Evolutionary conservation across 768 basidiomycete species (phyloP), one percentile per base, ranked within the genome.

Genomic region (Chalciporus piperatus): DNA sequence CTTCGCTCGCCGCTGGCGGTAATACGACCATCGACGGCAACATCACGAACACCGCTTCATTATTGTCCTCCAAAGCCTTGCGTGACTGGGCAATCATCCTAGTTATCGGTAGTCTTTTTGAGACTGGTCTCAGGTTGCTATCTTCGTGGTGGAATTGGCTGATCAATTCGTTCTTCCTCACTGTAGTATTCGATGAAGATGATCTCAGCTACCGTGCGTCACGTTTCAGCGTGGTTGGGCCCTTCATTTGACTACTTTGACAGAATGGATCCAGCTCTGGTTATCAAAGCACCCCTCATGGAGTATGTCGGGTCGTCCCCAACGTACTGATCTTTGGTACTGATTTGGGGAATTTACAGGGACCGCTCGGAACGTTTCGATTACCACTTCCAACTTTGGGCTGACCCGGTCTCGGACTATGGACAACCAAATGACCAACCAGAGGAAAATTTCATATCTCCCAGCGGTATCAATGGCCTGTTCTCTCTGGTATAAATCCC

Each of bases 211-310:
- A 76, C 58, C 66, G 85, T 85, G 58, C 10, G 82, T 56, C 19
- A 2, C 35, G 33, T 11, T 57, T 42, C 25, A n/a, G 40, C 54
- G 4, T 28, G 3, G 27, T 9, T n/a, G n/a, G 2, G 8, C n/a
- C 28, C 35, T 41, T 1, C 5, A 48, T 52, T 48, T 47, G 43
- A 48, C 20, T 20, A 17, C 27, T 28, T 43, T 35, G 35, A 23
- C 50, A 87, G 85, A 76, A 35, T 89, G 87, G 87, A 74, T 89
- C 59, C 77, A 87, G 76, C 67, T 76, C 37, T 89, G 87, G 86
- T 66, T 89, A 0, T 80, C 83, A 4, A 74, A 75, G 46, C 81
- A 82, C 38, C 76, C 81, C 17, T 70, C 76, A n/a, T 87, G 83
- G 83, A 68, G 76, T 78, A 54, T 59, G 80, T 68, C 42, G 9